These are phyloP conservation scores for Suillus subluteus DNA, from an alignment of 768 basidiomycete genomes.

Conservation along the genomic window DNA sequence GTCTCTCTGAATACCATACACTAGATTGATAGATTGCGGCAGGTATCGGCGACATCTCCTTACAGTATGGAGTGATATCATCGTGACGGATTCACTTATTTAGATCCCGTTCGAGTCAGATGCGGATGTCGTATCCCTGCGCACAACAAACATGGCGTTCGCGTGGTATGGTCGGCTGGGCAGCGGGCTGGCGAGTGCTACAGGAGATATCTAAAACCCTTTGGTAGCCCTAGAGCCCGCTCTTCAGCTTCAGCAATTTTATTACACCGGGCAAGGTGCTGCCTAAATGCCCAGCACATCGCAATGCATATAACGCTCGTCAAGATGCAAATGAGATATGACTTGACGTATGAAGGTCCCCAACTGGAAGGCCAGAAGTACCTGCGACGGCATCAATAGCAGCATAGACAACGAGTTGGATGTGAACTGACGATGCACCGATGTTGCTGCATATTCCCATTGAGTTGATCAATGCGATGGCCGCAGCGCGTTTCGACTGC, in stretches of 20 bases:
- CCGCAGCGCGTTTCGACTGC: slow-evolving; percentile 83
- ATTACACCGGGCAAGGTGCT: slow-evolving; percentile 46
- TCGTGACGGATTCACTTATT: not conserved
- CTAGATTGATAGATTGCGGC: not conserved
- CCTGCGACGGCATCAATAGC: slow-evolving; percentile 28
- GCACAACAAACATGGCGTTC: not conserved
- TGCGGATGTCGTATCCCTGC: not conserved
- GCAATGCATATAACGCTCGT: slow-evolving; percentile 52
- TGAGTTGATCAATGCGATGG: slow-evolving; percentile 77
- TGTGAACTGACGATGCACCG: slow-evolving; percentile 65
- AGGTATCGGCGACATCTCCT: not conserved
- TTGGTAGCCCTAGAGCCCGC: slow-evolving; percentile 33
- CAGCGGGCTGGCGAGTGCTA: slow-evolving; percentile 22
- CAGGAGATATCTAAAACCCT: slow-evolving; percentile 49
- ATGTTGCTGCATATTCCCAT: slow-evolving; percentile 83
- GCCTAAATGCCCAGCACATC: slow-evolving; percentile 51
- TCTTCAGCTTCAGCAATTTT: slow-evolving; percentile 40
- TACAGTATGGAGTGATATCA: not conserved
- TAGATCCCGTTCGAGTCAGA: not conserved
- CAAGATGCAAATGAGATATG: slow-evolving; percentile 73
- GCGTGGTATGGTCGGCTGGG: not conserved
- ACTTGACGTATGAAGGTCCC: slow-evolving; percentile 70
- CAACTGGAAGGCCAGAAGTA: slow-evolving; percentile 69
- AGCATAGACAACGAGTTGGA: slow-evolving; percentile 4
- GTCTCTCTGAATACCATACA: not conserved